Base-by-base conservation (phyloP, 345 rosid genomes). In the Hevea brasiliensis region DNA sequence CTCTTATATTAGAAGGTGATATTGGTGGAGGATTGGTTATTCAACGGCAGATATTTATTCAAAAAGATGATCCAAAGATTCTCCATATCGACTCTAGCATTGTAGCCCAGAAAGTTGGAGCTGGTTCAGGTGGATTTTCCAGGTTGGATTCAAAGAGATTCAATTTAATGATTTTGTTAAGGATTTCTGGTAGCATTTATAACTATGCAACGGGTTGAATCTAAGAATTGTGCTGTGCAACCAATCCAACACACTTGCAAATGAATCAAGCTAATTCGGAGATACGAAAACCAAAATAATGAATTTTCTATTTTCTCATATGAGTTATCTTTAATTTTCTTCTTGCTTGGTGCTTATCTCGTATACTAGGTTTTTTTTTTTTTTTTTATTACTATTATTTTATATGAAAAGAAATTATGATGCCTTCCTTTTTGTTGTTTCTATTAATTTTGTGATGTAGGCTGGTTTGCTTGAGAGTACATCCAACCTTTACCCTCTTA, bases 101-200 rank as follows among this genome's bases (percentile, higher is more conserved):
- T 77, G 65, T 87, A 77, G 95, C 92, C 59, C 87, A 74, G 58
- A 89, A 81, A 8, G 91, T 94, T 66, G 98, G 93, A 79, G 93
- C 98, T 78, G 95, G 98, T 54, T 94, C 97, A 58, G 94, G 97
- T 42, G 98, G 94, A 81, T 92, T 75, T 84, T 92, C 97, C 81
- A 94, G 97, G 98, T 92, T 58, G 77, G 80, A 42, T 54, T 50
- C 24, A 68, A 20, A 57, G 32, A 41, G 1, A 18, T 71, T 54
- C 44, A 15, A 27, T 58, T 56, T 13, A 12, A 42, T 60, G 2
- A 20, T 47, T 9, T 24, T 70, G 54, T 10, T 42, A 24, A 57
- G 18, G 27, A 2, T 15, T 18, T 68, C 14, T 35, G 21, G 27
- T 18, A 32, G 9, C 29, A 27, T 37, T 66, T 66, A 24, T 24